A percentile compares a stretch with the other conserved stretches of the same genome.
Conservation (phyloP, 345 rosid species). For the Bruguiera sexangula region DNA sequence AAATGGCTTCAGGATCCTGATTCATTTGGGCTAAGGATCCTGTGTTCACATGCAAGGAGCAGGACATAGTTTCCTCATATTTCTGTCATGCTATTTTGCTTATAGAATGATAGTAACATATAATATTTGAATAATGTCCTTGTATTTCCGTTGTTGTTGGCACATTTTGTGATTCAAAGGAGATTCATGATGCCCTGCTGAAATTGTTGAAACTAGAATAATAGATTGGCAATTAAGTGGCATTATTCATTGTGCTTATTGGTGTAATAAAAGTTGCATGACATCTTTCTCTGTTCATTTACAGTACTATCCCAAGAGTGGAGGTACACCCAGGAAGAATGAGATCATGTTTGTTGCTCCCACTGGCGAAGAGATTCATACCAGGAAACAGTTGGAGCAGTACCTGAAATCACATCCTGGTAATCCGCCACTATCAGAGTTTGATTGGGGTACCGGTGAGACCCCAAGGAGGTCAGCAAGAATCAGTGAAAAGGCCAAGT, state of each 20-base stretch:
- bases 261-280: not conserved
- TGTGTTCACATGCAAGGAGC: too few relatives aligned
- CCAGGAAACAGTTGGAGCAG: slow-evolving; percentile 66
- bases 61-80: too few relatives aligned
- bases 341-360: slow-evolving; percentile 60
- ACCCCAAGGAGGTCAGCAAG: slow-evolving; percentile 84
- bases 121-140: too few relatives aligned
- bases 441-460: slow-evolving; percentile 84
- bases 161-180: too few relatives aligned
- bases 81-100: too few relatives aligned
- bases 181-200: too few relatives aligned
- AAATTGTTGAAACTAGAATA: too few relatives aligned
- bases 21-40: too few relatives aligned
- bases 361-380: slow-evolving; percentile 21
- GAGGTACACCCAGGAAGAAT: slow-evolving; percentile 52
- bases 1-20: too few relatives aligned
- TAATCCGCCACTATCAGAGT: slow-evolving; percentile 52
- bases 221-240: not conserved
- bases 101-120: too few relatives aligned
- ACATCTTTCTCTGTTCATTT: slow-evolving; percentile 3
- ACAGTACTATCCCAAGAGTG: slow-evolving; percentile 59
- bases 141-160: too few relatives aligned
- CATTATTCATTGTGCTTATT: not conserved
- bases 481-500: slow-evolving; percentile 66
- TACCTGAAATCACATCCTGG: slow-evolving; percentile 73